Evolutionary conservation across 305 asterid species (phyloP), one percentile per base, ranked within the genome.

Genomic region (Galium porrigens): DNA sequence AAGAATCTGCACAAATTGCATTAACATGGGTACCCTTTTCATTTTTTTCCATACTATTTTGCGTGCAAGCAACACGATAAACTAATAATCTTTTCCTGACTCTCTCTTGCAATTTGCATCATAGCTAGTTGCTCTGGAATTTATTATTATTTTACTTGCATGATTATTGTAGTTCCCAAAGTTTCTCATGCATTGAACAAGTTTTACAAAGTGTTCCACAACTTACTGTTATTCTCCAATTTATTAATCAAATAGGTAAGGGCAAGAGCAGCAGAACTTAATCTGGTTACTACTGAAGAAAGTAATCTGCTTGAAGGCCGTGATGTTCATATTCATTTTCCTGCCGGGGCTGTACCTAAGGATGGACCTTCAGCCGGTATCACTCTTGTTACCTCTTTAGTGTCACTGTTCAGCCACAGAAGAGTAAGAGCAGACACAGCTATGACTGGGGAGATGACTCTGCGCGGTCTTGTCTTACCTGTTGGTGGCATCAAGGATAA

Each of bases 361-460:
- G 97, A 94, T 74, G 99, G 97, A 54, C 99, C 99, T 6, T 94
- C 97, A 70, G 99, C 99, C 73, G 99, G 99, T 70, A 90, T 94
- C 76, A 87, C 97, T 70, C 97, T 94, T 75, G 99, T 94, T 61
- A 94, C 99, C 54, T 81, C 97, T 14, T 83, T 94, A 72, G 99
- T 94, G 82, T 94, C 99, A 66, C 89, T 94, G 58, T 86, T 94
- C 83, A 90, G 94, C 78, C 84, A 83, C 72, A 90, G 75, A 78
- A 86, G 83, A 78, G 99, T 90, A 72, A 83, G 99, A 77, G 84
- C 89, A 20, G 99, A 94, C 80, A 90, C 99, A 7, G 97, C 99
- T 64, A 94, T 94, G 97, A 94, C 99, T 3, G 99, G 97, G 63
- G 97, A 94, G 83, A 77, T 94, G 90, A 94, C 99, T 70, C 75